Base-by-base conservation (phyloP, 225 moss, liverwort and hornwort species). In the Pleurozium schreberi region DNA sequence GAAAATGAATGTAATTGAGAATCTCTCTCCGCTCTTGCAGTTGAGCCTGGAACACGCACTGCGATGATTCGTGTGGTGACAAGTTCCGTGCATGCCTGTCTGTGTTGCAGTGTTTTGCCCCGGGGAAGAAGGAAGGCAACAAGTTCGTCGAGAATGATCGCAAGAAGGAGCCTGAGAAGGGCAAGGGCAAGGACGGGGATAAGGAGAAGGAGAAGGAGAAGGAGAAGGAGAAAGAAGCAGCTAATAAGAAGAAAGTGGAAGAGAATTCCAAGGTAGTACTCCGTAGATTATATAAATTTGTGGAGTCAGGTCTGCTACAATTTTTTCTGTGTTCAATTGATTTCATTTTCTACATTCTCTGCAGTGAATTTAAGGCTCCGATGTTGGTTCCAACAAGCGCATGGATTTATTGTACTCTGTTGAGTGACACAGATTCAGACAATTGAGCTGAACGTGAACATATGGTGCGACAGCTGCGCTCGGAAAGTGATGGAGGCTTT, bases 391-490 rank as follows among this genome's bases (percentile, higher is more conserved):
- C 40, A 33, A 73, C 63, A 62, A 30, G 50, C 33, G 33, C 57
- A 66, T 43, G 23, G 26, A 53, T 66, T 87, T 33, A 31, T 57
- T 38, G 1, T 19, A 36, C 47, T 64, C 83, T 34, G 50, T 42
- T 74, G 75, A 69, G 59, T 81, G 88, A 38, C 45, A 57, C 57
- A 85, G 89, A 89, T 75, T 42, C 89, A 91, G 58, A 88, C 84
- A 36, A 8, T 92, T 34, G 93, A 94, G 88, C 33, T 94, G 62
- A 82, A 67, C 34, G 89, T 86, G 65, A 40, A 58, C 65, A 8
- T 93, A 22, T 92, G 93, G 81, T 93, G 93, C 84, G 89, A 92
- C 31, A 88, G 16, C 52, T 88, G 90, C 84, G 88, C 5, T 55
- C 5, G 53, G 78, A 89, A 59, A 89, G 91, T 94, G 68, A 50